Evolutionary conservation across 495 filamentous ascomycete species (phyloP).

Genomic region (Neurospora sp.): DNA sequence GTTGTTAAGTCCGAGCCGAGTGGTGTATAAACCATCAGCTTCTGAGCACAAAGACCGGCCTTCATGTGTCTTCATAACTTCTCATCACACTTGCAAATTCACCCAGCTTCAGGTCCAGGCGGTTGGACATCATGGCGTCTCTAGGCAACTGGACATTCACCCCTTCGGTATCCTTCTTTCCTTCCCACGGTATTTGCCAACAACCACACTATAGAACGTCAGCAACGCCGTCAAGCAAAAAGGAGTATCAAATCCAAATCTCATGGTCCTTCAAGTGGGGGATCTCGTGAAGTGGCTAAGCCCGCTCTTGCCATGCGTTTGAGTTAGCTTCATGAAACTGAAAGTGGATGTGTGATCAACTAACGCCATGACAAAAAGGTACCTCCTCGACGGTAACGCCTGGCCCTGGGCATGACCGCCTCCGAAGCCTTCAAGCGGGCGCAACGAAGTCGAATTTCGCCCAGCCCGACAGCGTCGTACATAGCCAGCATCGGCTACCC

Average conservation of each 20-base stretch:
- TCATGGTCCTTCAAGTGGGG: conserved; percentile 17
- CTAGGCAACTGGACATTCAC: conserved; percentile 9
- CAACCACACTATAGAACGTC: conserved; percentile 12
- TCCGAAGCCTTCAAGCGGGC: conserved; percentile 15
- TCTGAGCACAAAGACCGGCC: neutral
- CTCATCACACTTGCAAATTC: neutral
- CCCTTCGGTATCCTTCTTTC: conserved; percentile 8
- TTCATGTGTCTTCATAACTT: neutral
- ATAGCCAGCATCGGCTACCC: conserved; percentile 17
- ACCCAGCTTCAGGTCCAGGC: neutral
- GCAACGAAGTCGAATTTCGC: conserved; percentile 1
- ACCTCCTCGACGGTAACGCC: conserved; percentile 20
- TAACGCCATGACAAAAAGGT: neutral
- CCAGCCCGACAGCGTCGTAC: conserved; percentile 14
- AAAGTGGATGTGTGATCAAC: neutral
- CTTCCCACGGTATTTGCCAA: conserved; percentile 14
- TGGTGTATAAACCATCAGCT: neutral
- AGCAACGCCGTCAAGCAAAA: conserved; percentile 4
- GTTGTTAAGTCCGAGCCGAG: neutral
- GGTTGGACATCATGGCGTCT: conserved; percentile 1
- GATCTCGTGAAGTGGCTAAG: neutral
- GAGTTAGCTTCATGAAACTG: neutral
- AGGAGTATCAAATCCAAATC: conserved; percentile 12
- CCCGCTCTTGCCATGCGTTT: conserved; percentile 6
- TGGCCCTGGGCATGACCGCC: conserved; percentile 9